Base-by-base conservation (phyloP, 306 rosid species). In the Glycyrrhiza uralensis region DNA sequence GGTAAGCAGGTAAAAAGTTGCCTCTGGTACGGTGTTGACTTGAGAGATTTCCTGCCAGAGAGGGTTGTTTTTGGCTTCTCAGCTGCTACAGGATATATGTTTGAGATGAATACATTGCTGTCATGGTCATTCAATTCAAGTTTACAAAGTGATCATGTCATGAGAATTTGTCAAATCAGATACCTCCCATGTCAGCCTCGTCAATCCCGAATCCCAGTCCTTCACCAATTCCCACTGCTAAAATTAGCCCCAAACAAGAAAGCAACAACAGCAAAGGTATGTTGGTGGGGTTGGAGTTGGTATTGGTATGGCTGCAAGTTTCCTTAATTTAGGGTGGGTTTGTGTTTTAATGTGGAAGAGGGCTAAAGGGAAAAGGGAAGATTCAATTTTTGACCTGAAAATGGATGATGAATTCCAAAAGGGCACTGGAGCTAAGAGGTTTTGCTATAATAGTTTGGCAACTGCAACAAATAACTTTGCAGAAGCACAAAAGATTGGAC, bases 351-450 rank as follows among this genome's bases (percentile, higher is more conserved):
- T 38, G 18, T 61, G 68, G 68, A 36, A 61, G 9, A 36, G 32
- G 32, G 49, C 18, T 38, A 38, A 36, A 60, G 14, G 5, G 30
- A 39, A 36, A 61, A 60, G 22, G 18, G 32, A 36, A 36, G 68
- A 36, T 61, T 61, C 33, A 12, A 61, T 2, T 19, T 61, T 36
- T 6, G 68, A 61, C 29, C 23, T 61, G 17, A 38, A 61, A 61
- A 19, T 61, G 68, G 68, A 61, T n/a, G 49, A 61, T 38, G 68
- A 61, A 12, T 61, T 61, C 28, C 68, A 36, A 39, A 61, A 36
- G 32, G 49, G 68, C 3, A 36, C 68, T 13, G 68, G 68, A 23
- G 49, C 68, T 36, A 61, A 61, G 39, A 61, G 32, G 32, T 61
- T 61, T 61, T 61, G 50, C 17, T 61, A 61, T 6, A 61, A 61